Conservation (phyloP, 371 early-diverging fungal genomes). For the Syncephalis fuscata region DNA sequence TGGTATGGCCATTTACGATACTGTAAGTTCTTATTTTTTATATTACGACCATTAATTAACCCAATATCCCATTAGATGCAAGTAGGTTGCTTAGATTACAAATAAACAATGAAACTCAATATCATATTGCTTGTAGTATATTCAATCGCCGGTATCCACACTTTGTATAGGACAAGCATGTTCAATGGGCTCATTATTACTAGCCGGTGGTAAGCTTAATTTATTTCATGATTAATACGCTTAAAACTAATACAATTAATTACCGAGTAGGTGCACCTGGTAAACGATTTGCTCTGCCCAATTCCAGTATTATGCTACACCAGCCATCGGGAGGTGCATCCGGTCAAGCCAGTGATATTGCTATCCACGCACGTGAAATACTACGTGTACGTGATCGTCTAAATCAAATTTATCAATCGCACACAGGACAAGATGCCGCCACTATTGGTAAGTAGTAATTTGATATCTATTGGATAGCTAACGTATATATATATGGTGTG, state of each 20-base stretch:
- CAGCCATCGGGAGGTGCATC: slow-evolving; percentile 94
- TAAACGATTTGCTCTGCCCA: slow-evolving; percentile 73
- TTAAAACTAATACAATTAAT: not conserved
- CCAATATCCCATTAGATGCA: slow-evolving; percentile 10
- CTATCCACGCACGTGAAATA: slow-evolving; percentile 93
- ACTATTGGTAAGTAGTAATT: slow-evolving; percentile 46
- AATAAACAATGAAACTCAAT: not conserved
- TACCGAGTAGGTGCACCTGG: slow-evolving; percentile 56
- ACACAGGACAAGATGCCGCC: slow-evolving; percentile 67
- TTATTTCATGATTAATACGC: not conserved
- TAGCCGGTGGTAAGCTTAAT: slow-evolving; percentile 53
- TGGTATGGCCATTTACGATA: slow-evolving; percentile 89
- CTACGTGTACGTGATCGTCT: slow-evolving; percentile 71
- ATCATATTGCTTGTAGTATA: slow-evolving; percentile 37
- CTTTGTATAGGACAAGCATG: slow-evolving; percentile 94
- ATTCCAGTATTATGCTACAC: slow-evolving; percentile 93
- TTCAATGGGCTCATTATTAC: slow-evolving; percentile 92
- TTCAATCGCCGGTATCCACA: slow-evolving; percentile 84
- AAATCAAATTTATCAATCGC: slow-evolving; percentile 73
- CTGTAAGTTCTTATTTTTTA: slow-evolving; percentile 13
- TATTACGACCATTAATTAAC: slow-evolving; percentile 1
- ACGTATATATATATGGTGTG: not conserved
- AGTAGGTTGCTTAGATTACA: slow-evolving; percentile 3
- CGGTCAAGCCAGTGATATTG: slow-evolving; percentile 95
- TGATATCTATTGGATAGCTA: not conserved